phyloP scores from a whole-genome alignment of 495 filamentous ascomycete species.

The Penicillium lagena region DNA sequence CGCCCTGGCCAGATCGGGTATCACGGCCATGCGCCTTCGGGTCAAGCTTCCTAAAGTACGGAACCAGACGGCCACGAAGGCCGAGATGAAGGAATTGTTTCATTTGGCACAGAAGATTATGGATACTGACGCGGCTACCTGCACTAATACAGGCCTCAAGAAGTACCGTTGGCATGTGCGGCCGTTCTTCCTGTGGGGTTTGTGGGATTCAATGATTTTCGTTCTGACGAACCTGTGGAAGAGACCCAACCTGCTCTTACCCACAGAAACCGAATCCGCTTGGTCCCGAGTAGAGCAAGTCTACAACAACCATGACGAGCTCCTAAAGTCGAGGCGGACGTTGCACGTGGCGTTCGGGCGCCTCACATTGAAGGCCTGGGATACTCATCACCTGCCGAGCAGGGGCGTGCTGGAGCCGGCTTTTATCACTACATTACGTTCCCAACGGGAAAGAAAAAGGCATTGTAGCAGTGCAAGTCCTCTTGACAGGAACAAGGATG shows the following conservation, averaged over 20 bases:
- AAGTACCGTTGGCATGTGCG: constrained; percentile 5
- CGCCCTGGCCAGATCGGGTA: constrained; percentile 33
- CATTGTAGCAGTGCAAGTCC: too few relatives aligned
- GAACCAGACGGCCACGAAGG: constrained; percentile 3
- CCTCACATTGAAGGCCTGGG: constrained; percentile 2
- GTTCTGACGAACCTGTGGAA: constrained; percentile 2
- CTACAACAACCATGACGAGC: constrained; percentile 9
- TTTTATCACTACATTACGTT: not conserved
- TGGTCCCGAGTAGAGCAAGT: constrained; percentile 10
- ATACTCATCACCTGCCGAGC: not conserved
- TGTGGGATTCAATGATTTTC: constrained; percentile 3
- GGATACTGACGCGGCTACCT: constrained; percentile 3
- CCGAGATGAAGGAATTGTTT: constrained; percentile 5
- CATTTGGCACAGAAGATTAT: constrained; percentile 14
- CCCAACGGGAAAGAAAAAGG: not conserved
- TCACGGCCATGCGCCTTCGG: constrained; percentile 12
- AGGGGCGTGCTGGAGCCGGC: not conserved
- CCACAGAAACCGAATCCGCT: constrained; percentile 1
- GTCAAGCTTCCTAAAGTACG: constrained; percentile 3
- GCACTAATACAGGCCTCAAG: not conserved
- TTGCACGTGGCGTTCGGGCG: constrained; percentile 6
- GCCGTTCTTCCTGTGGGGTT: constrained; percentile 9
- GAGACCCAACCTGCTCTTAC: not conserved
- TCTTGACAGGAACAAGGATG: too few relatives aligned
- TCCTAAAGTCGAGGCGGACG: constrained; percentile 1